Base-by-base conservation (phyloP, 2,329 filamentous ascomycete species). In the Metarhizium brunneum region DNA sequence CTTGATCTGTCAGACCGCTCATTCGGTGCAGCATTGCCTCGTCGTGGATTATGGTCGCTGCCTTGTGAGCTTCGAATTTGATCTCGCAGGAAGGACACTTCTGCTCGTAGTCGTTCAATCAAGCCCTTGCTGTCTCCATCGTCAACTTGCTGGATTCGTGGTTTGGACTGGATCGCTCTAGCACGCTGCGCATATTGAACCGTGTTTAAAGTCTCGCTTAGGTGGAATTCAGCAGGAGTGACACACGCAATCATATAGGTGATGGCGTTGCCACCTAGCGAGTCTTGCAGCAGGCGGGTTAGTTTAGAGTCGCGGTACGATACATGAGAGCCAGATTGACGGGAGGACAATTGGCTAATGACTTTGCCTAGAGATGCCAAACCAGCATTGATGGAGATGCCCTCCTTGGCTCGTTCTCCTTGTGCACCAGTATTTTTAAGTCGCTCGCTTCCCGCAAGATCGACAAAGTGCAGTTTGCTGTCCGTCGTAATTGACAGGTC, bases 231-330 rank as follows among this genome's bases (percentile, higher is more conserved):
- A 14, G 92, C 90, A 0, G 92, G 92, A 1, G 92, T 99, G 35
- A 99, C 92, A 72, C 94, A 99, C 8, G 94, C 94, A 73, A 99
- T 94, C 94, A 99, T 97, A 74, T 97, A 99, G 0, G 94, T 99
- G 68, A 96, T 95, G 40, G 94, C 94, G 68, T 95, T 97, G 4
- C 94, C 94, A 56, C 94, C 94, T 5, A 99, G 79, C 0, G 94
- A 99, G 71, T 99, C 94, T 76, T 99, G 94, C 18, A 99, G 82
- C 29, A 99, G 79, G 57, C 94, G 87, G 11, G 94, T 99, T 63
- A 99, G 84, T 69, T 91, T 92, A n/a, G 94, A 97, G 73, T 99
- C 94, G 60, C 94, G 90, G 69, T 99, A 99, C 2, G 94, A 99
- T 56, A 99, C 92, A 71, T 97, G 91, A 4, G 90, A 87, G 50